Evolutionary conservation across 331 rosid species (phyloP).

Genomic region (Dryas integrifolia): DNA sequence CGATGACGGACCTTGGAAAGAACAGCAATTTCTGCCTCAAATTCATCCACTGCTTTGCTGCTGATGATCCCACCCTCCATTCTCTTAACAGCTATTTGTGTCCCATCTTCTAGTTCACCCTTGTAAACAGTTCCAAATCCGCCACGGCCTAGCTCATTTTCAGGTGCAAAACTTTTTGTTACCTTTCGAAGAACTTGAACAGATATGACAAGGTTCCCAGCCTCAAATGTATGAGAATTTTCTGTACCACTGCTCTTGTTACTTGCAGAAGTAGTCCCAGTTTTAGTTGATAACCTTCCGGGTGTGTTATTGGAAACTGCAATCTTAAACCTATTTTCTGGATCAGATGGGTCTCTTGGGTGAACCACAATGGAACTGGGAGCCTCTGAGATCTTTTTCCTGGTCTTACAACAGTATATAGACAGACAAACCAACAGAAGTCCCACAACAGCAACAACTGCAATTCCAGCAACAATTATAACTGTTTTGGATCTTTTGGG

Average conservation of each 20-base stretch:
- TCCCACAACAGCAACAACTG: slow-evolving; percentile 23
- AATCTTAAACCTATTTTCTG: slow-evolving; percentile 46
- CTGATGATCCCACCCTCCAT: slow-evolving; percentile 61
- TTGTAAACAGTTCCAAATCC: slow-evolving; percentile 84
- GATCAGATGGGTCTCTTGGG: slow-evolving; percentile 59
- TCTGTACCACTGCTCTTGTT: slow-evolving; percentile 50
- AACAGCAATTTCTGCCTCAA: slow-evolving; percentile 71
- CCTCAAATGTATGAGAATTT: slow-evolving; percentile 43
- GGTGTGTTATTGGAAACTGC: slow-evolving; percentile 47
- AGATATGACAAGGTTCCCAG: slow-evolving; percentile 53
- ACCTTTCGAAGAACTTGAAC: slow-evolving; percentile 67
- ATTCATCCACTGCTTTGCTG: slow-evolving; percentile 62
- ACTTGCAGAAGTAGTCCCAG: slow-evolving; percentile 44
- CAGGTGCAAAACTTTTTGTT: slow-evolving; percentile 52
- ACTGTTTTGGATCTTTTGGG: slow-evolving; percentile 32
- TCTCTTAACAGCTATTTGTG: slow-evolving; percentile 76
- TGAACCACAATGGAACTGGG: slow-evolving; percentile 61
- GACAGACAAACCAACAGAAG: slow-evolving; percentile 37
- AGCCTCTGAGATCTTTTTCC: slow-evolving; percentile 33
- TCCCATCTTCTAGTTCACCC: slow-evolving; percentile 78
- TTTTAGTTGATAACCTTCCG: slow-evolving; percentile 48
- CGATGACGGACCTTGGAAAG: slow-evolving; percentile 84
- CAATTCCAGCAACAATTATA: slow-evolving; percentile 30
- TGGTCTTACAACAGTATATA: slow-evolving; percentile 41
- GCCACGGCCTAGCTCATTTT: slow-evolving; percentile 72